Base-by-base conservation (phyloP, 805 yeast genomes). In the Debaryomyces tyrocola region DNA sequence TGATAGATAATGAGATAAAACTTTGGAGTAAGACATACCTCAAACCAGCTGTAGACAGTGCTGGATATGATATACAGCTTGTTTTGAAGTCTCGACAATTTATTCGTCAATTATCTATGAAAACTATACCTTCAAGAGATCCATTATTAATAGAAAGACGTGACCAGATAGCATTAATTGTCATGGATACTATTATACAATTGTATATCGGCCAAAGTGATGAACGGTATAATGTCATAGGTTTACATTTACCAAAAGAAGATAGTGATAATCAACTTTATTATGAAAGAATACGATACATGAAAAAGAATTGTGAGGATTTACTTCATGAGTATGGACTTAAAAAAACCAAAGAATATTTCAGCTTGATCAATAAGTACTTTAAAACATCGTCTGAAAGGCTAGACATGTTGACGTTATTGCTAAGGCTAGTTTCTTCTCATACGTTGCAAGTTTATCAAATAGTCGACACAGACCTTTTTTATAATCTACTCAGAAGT, bases 1-100 rank as follows among this genome's bases (percentile, higher is more conserved):
- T 73, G 4, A 57, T 55, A 21, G 56, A 57, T 9, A 60, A 63
- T 9, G 72, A 67, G 33, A 58, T 78, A 8, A 51, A 58, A 18
- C 58, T 67, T 34, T 84, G 88, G 87, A 67, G 79, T 40, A 63
- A 67, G 24, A 67, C 75, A 31, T 75, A 80, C 47, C 55, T 74
- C 10, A 65, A 66, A 10, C 78, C 80, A 0, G 82, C 85, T 0
- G 64, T 82, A 3, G 84, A 83, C 53, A 79, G 85, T 31, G 83
- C 85, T 0, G 84, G 87, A 2, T 67, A 64, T 43, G 73, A 69
- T 45, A 53, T 70, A n/a, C 56, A 55, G 6, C 65, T 77, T 47
- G 72, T 73, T 9, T 53, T 52, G 9, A 63, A 64, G 40, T 44
- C 70, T 9, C 49, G 72, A 40, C 54, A 51, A 9, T 62, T 72